Evolutionary conservation across 805 yeast genomes (phyloP).

Genomic region (Teunomyces aglyptinius): DNA sequence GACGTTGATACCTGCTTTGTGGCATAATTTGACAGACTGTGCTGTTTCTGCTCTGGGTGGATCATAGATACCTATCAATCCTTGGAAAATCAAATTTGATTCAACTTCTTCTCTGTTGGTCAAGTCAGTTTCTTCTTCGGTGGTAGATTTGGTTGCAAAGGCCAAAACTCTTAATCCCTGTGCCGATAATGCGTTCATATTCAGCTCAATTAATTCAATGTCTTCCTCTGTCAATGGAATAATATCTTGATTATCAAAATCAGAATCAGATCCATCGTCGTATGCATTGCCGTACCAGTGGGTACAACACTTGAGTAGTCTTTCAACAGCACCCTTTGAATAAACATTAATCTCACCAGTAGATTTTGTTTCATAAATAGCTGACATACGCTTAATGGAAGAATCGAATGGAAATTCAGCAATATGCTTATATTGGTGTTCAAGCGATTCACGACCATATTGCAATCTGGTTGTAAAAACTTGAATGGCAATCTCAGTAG

Average conservation of each 20-base stretch:
- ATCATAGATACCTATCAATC: slow-evolving; percentile 75
- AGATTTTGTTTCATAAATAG: slow-evolving; percentile 41
- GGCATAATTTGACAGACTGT: slow-evolving; percentile 63
- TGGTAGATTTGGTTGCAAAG: slow-evolving; percentile 50
- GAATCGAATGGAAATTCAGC: slow-evolving; percentile 77
- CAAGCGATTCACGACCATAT: slow-evolving; percentile 43
- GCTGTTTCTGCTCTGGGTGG: slow-evolving; percentile 75
- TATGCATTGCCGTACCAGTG: slow-evolving; percentile 45
- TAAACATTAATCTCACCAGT: slow-evolving; percentile 33
- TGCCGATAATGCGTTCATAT: slow-evolving; percentile 57
- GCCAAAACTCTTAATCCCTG: slow-evolving; percentile 63
- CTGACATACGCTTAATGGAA: slow-evolving; percentile 69
- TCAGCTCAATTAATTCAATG: slow-evolving; percentile 43
- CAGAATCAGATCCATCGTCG: slow-evolving; percentile 20
- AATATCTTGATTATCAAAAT: slow-evolving; percentile 15
- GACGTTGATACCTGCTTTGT: slow-evolving; percentile 72
- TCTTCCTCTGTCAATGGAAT: slow-evolving; percentile 41
- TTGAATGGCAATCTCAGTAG: slow-evolving; percentile 86
- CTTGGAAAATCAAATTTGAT: slow-evolving; percentile 53
- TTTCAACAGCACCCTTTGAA: slow-evolving; percentile 78
- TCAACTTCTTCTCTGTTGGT: slow-evolving; percentile 46
- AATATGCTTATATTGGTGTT: slow-evolving; percentile 39
- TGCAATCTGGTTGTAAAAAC: slow-evolving; percentile 66
- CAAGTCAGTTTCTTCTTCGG: slow-evolving; percentile 13
- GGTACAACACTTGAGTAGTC: slow-evolving; percentile 56